Evolutionary conservation across 768 basidiomycete species (phyloP).

Genomic region (Boletus bicolor): DNA sequence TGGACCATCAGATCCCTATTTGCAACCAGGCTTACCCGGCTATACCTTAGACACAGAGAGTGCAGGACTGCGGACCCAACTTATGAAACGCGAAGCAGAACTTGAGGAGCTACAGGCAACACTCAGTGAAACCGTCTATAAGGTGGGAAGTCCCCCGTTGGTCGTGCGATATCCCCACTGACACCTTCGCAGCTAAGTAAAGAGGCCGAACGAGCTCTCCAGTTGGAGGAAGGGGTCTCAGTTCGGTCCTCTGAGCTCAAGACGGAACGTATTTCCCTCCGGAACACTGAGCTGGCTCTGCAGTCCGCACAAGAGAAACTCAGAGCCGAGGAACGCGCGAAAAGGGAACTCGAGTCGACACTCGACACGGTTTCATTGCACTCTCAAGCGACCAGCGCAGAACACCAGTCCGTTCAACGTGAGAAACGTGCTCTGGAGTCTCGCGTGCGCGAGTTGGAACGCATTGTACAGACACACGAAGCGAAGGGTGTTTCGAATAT

Average conservation of each 20-base stretch:
- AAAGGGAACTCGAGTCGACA: constrained; percentile 53
- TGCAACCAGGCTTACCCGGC: constrained; percentile 4
- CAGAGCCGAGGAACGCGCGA: constrained; percentile 47
- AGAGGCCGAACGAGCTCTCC: constrained; percentile 54
- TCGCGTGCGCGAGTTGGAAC: constrained; percentile 58
- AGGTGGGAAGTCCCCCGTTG: constrained; percentile 26
- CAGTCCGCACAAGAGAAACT: constrained; percentile 46
- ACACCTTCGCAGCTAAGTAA: constrained; percentile 44
- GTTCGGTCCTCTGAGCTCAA: constrained; percentile 54
- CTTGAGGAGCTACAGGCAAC: constrained; percentile 33
- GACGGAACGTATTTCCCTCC: constrained; percentile 48
- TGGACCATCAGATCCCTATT: background rate
- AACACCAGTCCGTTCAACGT: constrained; percentile 46
- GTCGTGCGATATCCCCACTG: background rate
- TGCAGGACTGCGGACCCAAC: constrained; percentile 32
- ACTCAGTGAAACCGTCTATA: constrained; percentile 35
- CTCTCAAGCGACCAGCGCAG: constrained; percentile 45
- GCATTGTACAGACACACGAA: constrained; percentile 37
- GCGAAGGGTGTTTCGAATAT: constrained; percentile 28
- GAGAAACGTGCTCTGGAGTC: constrained; percentile 57
- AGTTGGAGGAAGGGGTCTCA: constrained; percentile 50
- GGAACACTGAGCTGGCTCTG: constrained; percentile 52
- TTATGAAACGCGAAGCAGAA: constrained; percentile 38
- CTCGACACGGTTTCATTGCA: constrained; percentile 53
- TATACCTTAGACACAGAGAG: constrained; percentile 33